Evolutionary conservation across 164 flowering plant species (phyloP).

Genomic region (Vitis amurensis): DNA sequence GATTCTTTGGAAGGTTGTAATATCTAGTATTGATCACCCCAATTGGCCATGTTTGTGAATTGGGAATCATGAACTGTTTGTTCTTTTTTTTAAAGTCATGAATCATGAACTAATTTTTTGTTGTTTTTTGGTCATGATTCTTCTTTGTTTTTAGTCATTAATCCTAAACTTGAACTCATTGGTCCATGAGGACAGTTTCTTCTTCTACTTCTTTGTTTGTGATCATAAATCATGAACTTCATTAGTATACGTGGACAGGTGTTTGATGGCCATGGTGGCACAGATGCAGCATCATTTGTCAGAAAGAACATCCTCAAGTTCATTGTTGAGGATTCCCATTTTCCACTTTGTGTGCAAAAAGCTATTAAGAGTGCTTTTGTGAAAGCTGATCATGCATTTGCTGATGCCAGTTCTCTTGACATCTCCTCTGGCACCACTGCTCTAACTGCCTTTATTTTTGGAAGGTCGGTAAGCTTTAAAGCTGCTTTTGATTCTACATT

Average conservation of each 20-base stretch:
- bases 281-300: conserved; percentile 76
- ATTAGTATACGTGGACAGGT: conserved; percentile 49
- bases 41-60: too few relatives aligned
- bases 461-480: conserved; percentile 45
- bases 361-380: conserved; percentile 78
- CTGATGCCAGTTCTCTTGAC: conserved; percentile 69
- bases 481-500: neutral
- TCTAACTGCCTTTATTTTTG: conserved; percentile 70
- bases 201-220: neutral
- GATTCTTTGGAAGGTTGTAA: too few relatives aligned
- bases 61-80: too few relatives aligned
- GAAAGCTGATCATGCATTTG: conserved; percentile 83
- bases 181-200: too few relatives aligned
- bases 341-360: conserved; percentile 60
- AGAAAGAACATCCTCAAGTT: conserved; percentile 67
- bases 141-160: too few relatives aligned
- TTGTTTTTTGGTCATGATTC: too few relatives aligned
- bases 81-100: too few relatives aligned
- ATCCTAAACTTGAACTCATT: too few relatives aligned
- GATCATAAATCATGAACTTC: conserved; percentile 5
- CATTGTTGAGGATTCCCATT: conserved; percentile 70
- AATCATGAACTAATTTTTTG: too few relatives aligned
- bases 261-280: conserved; percentile 97
- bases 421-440: conserved; percentile 95
- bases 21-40: too few relatives aligned